A percentile compares a stretch with the other conserved stretches of the same genome.
phyloP scores from a whole-genome alignment of 768 basidiomycete genomes.

The Calocybe cyanea region DNA sequence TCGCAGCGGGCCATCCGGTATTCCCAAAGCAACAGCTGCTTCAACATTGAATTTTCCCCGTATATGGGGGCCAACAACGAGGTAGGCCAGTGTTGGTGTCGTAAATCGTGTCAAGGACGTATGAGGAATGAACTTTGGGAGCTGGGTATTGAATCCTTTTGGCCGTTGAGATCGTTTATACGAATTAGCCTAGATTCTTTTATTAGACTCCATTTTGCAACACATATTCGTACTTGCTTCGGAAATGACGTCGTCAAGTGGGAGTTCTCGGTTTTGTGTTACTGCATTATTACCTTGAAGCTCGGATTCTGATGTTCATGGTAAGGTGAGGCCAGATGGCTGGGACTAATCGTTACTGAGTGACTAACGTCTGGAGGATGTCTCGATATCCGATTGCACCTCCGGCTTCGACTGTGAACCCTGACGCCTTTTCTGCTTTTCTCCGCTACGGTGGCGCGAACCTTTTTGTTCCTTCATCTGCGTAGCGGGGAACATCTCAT shows the following conservation, averaged over 20 bases:
- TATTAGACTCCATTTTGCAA: background rate
- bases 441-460: background rate
- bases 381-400: too few species aligned
- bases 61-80: constrained; percentile 47
- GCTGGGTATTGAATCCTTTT: constrained; percentile 31
- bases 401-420: too few species aligned
- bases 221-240: constrained; percentile 6
- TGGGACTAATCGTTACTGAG: too few species aligned
- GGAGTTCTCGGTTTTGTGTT: too few species aligned
- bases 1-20: constrained; percentile 59
- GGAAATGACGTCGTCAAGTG: background rate
- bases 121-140: constrained; percentile 30
- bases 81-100: constrained; percentile 41
- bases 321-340: too few species aligned
- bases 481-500: constrained; percentile 60
- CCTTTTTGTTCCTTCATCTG: constrained; percentile 14
- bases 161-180: constrained; percentile 26
- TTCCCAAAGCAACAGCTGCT: constrained; percentile 59
- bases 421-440: too few species aligned
- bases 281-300: too few species aligned
- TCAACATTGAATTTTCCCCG: constrained; percentile 71
- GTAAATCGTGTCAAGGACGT: constrained; percentile 14
- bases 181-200: constrained; percentile 21
- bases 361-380: too few species aligned
- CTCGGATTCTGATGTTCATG: too few species aligned